Evolutionary conservation across 768 basidiomycete genomes (phyloP), one percentile per base, ranked within the genome.

Genomic region (Leucosporidium creatinivorum): DNA sequence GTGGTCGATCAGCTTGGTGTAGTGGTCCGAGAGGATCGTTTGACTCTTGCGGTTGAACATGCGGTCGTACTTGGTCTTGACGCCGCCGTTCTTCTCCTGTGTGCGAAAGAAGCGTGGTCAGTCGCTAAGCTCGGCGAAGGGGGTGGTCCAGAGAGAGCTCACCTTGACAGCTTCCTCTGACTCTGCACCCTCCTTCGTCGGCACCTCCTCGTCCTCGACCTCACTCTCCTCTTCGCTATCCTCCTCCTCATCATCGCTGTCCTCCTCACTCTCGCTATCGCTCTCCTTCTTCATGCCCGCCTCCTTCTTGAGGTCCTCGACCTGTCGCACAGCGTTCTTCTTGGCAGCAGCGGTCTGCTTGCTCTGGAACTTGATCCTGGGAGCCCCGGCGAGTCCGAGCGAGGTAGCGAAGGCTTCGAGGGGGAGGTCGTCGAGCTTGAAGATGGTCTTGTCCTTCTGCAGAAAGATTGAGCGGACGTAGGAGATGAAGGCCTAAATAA

Each of bases 41-140:
- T 96, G 93, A 77, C 96, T 97, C 78, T 91, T 94, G 65, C 93
- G 85, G 75, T 89, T 89, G 77, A 97, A 98, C 93, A 99, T 97
- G 61, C 91, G 85, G 78, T 97, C 94, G 77, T 97, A 96, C 79
- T 94, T 97, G 4, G 94, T 97, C 70, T 73, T 67, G 65, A 65
- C 64, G 33, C 66, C 31, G 44, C 69, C 66, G 47, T 66, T 57
- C 51, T 56, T 63, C 21, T 23, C 25, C 26, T 54, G 57, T 19
- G 31, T 15, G 23, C 6, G 30, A 54, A 23, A 5, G 39, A 17
- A 17, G 13, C 48, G 9, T 7, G 15, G 50, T 33, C n/a, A 47
- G 30, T 51, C 31, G 18, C 10, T 17, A 13, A 18, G 15, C 39
- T 19, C 33, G 15, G 21, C 10, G 58, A 47, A 57, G 21, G 26